phyloP scores from a whole-genome alignment of 2,329 filamentous ascomycete genomes.

The Fusarium devonianum region DNA sequence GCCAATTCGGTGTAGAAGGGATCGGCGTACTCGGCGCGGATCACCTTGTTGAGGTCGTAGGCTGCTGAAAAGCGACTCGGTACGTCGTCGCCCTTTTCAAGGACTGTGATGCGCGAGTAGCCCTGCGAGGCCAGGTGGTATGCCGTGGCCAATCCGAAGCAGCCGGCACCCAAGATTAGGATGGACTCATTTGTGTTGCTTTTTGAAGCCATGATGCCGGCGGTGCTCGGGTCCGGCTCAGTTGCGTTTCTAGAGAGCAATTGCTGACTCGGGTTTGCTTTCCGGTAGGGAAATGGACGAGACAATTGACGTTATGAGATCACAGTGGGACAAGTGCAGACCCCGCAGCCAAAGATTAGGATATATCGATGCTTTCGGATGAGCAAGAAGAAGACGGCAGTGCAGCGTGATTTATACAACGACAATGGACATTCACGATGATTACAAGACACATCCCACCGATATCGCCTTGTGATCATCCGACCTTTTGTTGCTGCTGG shows the following conservation, averaged over 20 bases:
- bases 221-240: too few species aligned
- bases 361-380: too few species aligned
- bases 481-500: neutral
- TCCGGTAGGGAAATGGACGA: too few species aligned
- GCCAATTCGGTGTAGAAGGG: slow-evolving; percentile 20
- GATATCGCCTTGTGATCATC: neutral
- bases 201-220: neutral
- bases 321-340: too few species aligned
- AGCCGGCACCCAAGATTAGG: slow-evolving; percentile 23
- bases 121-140: slow-evolving; percentile 22
- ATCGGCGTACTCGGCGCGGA: slow-evolving; percentile 23
- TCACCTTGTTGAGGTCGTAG: slow-evolving; percentile 27
- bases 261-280: too few species aligned
- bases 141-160: slow-evolving; percentile 16
- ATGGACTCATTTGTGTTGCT: slow-evolving; percentile 16
- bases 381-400: too few species aligned
- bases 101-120: slow-evolving; percentile 21
- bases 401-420: too few species aligned
- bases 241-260: too few species aligned
- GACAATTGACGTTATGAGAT: too few species aligned
- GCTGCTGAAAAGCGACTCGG: slow-evolving; percentile 25
- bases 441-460: too few species aligned
- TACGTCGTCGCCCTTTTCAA: slow-evolving; percentile 18
- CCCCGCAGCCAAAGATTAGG: too few species aligned
- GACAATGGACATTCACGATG: too few species aligned